Percentiles rank a stretch among this genome's conserved stretches.
These are phyloP conservation scores for Plantago ovata DNA, from an alignment of 257 asterid genomes.

Conservation along the genomic window DNA sequence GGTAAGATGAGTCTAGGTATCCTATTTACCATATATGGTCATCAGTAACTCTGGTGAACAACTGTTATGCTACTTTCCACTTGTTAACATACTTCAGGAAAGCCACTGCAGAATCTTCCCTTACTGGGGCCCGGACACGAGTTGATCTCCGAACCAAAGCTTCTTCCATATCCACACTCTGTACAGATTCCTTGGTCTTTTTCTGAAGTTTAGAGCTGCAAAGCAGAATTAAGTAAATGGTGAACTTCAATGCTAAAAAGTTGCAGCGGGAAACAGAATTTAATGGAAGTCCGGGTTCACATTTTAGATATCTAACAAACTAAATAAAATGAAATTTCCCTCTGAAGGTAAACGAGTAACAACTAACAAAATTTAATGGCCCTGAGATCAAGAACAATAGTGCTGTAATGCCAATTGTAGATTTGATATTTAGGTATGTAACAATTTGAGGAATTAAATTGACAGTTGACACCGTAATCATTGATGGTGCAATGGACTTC, in stretches of 20 bases:
- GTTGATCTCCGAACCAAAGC: slow-evolving; percentile 80
- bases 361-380: too few relatives aligned
- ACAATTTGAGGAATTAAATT: too few relatives aligned
- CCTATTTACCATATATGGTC: slow-evolving; percentile 22
- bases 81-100: slow-evolving; percentile 93
- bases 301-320: background rate
- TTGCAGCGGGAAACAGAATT: background rate
- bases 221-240: background rate
- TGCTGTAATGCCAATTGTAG: too few relatives aligned
- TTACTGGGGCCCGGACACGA: slow-evolving; percentile 84
- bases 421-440: too few relatives aligned
- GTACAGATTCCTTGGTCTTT: slow-evolving; percentile 53
- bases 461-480: background rate
- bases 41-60: slow-evolving; percentile 30
- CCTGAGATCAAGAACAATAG: too few relatives aligned
- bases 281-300: background rate
- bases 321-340: background rate
- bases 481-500: background rate
- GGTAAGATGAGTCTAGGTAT: slow-evolving; percentile 13
- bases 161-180: slow-evolving; percentile 56
- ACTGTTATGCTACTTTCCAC: slow-evolving; percentile 54
- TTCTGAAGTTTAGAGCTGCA: slow-evolving; percentile 67
- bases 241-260: background rate
- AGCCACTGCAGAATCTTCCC: slow-evolving; percentile 59
- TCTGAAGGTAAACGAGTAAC: too few relatives aligned